A percentile compares a stretch with the other conserved stretches of the same genome.
phyloP scores from a whole-genome alignment of 768 basidiomycete species.

The Daedalea quercina region DNA sequence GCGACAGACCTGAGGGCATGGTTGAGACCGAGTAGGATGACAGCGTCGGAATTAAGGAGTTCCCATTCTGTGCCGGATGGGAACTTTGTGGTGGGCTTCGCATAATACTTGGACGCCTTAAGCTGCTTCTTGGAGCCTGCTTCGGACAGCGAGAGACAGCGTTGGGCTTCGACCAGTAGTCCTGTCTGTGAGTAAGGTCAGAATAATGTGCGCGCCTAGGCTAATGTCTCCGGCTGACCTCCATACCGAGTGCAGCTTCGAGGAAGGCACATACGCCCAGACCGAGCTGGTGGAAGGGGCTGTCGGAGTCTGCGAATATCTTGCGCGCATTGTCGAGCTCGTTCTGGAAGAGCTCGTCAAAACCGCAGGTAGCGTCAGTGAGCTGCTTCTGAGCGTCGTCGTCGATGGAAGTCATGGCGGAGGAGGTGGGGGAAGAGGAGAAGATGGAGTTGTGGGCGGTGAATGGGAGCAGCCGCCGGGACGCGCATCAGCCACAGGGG shows the following conservation, averaged over 20 bases:
- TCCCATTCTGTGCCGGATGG: slow-evolving; percentile 70
- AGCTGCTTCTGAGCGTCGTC: slow-evolving; percentile 26
- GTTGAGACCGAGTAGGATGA: slow-evolving; percentile 64
- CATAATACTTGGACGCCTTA: slow-evolving; percentile 30
- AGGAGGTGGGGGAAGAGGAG: neutral
- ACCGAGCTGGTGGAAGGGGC: slow-evolving; percentile 70
- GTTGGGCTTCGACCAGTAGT: slow-evolving; percentile 57
- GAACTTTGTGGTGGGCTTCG: slow-evolving; percentile 34
- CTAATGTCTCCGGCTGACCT: slow-evolving; percentile 36
- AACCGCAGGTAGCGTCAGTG: slow-evolving; percentile 40
- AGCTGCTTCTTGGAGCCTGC: slow-evolving; percentile 50
- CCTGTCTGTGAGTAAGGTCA: slow-evolving; percentile 33
- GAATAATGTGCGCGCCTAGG: neutral
- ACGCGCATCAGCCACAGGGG: neutral
- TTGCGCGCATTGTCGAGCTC: slow-evolving; percentile 49
- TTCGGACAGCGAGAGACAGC: slow-evolving; percentile 50
- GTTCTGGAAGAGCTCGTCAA: slow-evolving; percentile 65
- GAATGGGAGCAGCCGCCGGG: neutral
- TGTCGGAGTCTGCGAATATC: slow-evolving; percentile 42
- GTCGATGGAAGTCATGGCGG: slow-evolving; percentile 11
- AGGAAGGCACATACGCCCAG: slow-evolving; percentile 67
- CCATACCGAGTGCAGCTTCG: slow-evolving; percentile 78
- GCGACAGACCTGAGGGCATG: slow-evolving; percentile 56
- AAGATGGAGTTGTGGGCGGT: neutral
- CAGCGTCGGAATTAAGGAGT: slow-evolving; percentile 64